Base-by-base conservation (phyloP, 139 green algal genomes). In the Zygnema circumcarinatum region DNA sequence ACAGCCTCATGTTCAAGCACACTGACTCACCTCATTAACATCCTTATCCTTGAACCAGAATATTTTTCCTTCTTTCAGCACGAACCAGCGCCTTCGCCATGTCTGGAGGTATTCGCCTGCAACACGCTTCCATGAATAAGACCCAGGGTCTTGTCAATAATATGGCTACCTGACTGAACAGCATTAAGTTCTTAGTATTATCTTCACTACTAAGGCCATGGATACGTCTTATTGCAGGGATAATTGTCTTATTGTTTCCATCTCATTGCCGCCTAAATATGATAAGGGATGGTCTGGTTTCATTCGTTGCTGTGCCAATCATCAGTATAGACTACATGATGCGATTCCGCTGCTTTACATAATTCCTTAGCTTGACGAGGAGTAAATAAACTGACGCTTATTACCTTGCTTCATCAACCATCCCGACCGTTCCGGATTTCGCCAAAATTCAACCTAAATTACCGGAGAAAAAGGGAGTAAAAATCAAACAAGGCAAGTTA, bases 31-130 rank as follows among this genome's bases (percentile, higher is more conserved):
- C 72, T 40, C 40, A 36, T 91, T 96, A 7, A 99, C 92, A 7
- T 95, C 90, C 68, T 98, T 94, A 2, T 93, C 92, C 82, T 98
- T 97, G 92, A 99, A 99, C 97, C 97, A 99, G 85, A 98, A 98
- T 31, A 99, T 98, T 87, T 97, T 98, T 40, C 96, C 97, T 39
- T 98, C 92, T 92, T 99, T 99, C 35, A 99, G 90, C 1, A 99
- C 94, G 86, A 99, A 99, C 95, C 96, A 99, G 80, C 96, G 94
- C 79, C 94, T 90, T 21, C 97, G 82, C 97, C 97, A 99, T 0
- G 94, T 98, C 90, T 98, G 98, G 81, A 99, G 95, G 88, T 97
- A 97, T 68, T 99, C 96, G 0, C 97, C 97, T 90, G 78, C 40
- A 85, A 62, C 2, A 41, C 31, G 56, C n/a, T 53, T 53, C n/a